A percentile compares a stretch with the other conserved stretches of the same genome.
phyloP scores from a whole-genome alignment of 495 filamentous ascomycete species.

The Lindgomyces ingoldianus region DNA sequence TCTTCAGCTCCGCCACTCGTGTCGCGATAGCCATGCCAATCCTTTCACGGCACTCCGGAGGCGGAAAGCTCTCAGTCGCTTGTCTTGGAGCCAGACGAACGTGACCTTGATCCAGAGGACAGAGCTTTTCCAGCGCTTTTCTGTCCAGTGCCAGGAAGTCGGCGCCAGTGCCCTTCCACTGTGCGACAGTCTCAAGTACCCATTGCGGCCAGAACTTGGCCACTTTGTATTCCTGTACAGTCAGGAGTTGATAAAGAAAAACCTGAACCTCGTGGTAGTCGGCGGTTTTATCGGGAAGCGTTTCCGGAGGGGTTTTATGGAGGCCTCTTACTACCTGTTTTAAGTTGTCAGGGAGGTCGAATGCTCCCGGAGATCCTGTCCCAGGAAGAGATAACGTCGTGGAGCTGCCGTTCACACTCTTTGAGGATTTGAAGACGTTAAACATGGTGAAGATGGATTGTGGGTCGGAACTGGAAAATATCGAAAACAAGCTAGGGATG shows the following conservation, averaged over 20 bases:
- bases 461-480: too few relatives aligned
- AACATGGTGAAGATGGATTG: too few relatives aligned
- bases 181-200: constrained; percentile 11
- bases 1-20: not conserved
- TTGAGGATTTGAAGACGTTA: too few relatives aligned
- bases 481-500: too few relatives aligned
- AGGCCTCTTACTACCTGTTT: not conserved
- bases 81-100: not conserved
- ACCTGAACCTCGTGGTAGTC: constrained; percentile 14
- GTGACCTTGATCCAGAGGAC: constrained; percentile 1
- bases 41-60: not conserved
- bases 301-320: not conserved
- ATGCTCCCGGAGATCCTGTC: too few relatives aligned
- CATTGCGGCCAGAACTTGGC: constrained; percentile 25
- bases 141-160: constrained; percentile 2
- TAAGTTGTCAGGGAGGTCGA: constrained; percentile 1
- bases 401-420: too few relatives aligned
- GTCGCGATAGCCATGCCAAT: constrained; percentile 4
- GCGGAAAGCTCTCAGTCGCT: not conserved
- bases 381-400: too few relatives aligned
- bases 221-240: constrained; percentile 5
- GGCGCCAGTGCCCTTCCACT: constrained; percentile 17
- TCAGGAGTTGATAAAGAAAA: constrained; percentile 28
- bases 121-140: not conserved
- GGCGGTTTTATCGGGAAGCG: not conserved